Conservation (phyloP, 257 asterid genomes). For the Penstemon newberryi region DNA sequence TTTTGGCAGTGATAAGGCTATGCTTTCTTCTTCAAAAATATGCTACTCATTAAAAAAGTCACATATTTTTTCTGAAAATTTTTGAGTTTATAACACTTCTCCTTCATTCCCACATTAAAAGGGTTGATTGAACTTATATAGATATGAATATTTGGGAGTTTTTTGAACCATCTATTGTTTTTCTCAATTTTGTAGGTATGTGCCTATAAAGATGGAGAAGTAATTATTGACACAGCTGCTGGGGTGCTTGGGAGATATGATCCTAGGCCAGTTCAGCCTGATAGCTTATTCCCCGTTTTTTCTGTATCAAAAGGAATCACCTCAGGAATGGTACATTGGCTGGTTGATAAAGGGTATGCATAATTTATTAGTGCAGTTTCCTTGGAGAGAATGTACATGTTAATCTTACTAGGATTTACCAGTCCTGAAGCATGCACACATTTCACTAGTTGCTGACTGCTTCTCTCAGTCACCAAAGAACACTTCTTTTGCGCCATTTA, state of each 20-base stretch:
- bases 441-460: conserved; percentile 16
- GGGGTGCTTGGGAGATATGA: conserved; percentile 96
- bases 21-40: conserved; percentile 1
- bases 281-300: conserved; percentile 91
- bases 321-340: conserved; percentile 95
- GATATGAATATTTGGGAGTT: conserved; percentile 11
- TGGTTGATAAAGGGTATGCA: conserved; percentile 82
- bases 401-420: conserved; percentile 7
- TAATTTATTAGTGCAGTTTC: conserved; percentile 22
- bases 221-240: conserved; percentile 96
- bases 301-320: conserved; percentile 92
- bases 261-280: conserved; percentile 98
- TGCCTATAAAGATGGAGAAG: conserved; percentile 97
- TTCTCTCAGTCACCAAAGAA: conserved; percentile 6
- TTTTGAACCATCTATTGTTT: conserved; percentile 12
- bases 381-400: background rate
- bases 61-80: too few species aligned
- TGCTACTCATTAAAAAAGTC: background rate
- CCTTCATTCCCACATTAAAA: background rate
- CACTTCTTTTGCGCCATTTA: background rate
- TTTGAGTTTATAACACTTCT: background rate
- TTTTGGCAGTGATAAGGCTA: conserved; percentile 11
- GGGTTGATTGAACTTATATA: conserved; percentile 7
- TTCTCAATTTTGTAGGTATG: conserved; percentile 60
- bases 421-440: background rate